These are phyloP conservation scores for Magnolia changhungtana DNA, from an alignment of 164 flowering plant genomes.

Conservation along the genomic window DNA sequence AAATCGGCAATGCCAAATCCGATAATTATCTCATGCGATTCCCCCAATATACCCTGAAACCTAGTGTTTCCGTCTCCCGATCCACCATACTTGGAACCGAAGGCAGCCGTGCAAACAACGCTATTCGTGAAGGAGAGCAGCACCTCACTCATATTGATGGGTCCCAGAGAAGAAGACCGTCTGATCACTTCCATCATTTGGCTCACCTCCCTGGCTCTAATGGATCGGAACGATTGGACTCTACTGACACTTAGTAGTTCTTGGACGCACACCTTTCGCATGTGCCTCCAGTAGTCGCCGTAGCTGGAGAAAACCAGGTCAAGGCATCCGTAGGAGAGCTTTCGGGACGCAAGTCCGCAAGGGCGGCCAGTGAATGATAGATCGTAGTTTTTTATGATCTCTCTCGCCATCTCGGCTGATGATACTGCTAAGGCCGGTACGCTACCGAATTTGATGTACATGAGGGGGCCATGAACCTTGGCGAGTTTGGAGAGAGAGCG, in stretches of 20 bases:
- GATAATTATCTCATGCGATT: conserved; percentile 2
- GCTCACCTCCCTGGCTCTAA: conserved; percentile 8
- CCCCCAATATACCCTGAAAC: conserved; percentile 12
- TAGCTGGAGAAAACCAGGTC: conserved; percentile 16
- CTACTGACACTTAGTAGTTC: conserved; percentile 6
- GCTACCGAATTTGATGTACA: conserved; percentile 8
- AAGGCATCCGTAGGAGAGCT: conserved; percentile 12
- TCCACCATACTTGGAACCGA: conserved; percentile 26
- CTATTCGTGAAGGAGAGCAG: conserved; percentile 17
- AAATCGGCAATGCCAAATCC: conserved; percentile 36
- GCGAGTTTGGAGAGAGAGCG: conserved; percentile 16
- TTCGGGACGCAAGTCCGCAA: background rate
- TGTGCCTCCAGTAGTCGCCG: conserved; percentile 12
- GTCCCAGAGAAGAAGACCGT: background rate
- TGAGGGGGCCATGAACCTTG: conserved; percentile 12
- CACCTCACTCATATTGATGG: conserved; percentile 25
- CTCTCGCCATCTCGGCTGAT: conserved; percentile 9
- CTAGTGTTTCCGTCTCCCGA: background rate
- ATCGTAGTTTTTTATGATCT: conserved; percentile 11
- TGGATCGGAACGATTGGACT: conserved; percentile 11
- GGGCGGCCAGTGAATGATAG: conserved; percentile 5
- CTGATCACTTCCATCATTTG: background rate
- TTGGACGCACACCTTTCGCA: conserved; percentile 9
- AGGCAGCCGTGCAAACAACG: conserved; percentile 27
- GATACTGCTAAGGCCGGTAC: conserved; percentile 12